These are phyloP conservation scores for Diaporthe sp. DNA, from an alignment of 2,329 filamentous ascomycete genomes.

Conservation along the genomic window DNA sequence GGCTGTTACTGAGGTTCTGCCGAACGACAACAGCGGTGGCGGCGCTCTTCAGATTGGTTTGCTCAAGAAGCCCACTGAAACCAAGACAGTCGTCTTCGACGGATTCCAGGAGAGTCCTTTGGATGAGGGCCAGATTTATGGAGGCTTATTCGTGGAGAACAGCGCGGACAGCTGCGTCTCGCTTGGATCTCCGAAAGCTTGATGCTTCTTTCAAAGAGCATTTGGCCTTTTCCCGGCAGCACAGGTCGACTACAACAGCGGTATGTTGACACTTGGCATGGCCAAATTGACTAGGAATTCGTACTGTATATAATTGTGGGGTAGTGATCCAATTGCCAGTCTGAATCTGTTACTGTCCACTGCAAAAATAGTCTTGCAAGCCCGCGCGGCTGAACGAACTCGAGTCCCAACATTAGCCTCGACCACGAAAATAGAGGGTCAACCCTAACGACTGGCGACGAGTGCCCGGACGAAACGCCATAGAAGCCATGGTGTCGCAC, in stretches of 20 bases:
- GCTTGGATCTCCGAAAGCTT: constrained; percentile 38
- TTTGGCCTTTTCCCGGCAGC: too few relatives aligned
- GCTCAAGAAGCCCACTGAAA: constrained; percentile 71
- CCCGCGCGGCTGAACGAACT: too few relatives aligned
- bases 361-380: too few relatives aligned
- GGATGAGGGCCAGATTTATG: constrained; percentile 66
- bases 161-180: constrained; percentile 57
- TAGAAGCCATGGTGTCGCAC: not conserved
- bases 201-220: not conserved
- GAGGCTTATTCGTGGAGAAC: constrained; percentile 67
- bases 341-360: too few relatives aligned
- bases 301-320: not conserved
- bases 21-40: constrained; percentile 67
- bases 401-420: too few relatives aligned
- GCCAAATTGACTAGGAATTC: too few relatives aligned
- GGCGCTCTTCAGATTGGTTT: constrained; percentile 74
- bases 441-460: not conserved
- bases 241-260: not conserved
- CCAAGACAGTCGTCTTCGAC: constrained; percentile 60
- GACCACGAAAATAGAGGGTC: too few relatives aligned
- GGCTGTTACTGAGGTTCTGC: constrained; percentile 58
- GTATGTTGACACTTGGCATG: too few relatives aligned
- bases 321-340: too few relatives aligned
- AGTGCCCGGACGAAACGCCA: not conserved
- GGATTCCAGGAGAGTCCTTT: constrained; percentile 64